phyloP scores from a whole-genome alignment of 306 rosid genomes.

The Geum urbanum region DNA sequence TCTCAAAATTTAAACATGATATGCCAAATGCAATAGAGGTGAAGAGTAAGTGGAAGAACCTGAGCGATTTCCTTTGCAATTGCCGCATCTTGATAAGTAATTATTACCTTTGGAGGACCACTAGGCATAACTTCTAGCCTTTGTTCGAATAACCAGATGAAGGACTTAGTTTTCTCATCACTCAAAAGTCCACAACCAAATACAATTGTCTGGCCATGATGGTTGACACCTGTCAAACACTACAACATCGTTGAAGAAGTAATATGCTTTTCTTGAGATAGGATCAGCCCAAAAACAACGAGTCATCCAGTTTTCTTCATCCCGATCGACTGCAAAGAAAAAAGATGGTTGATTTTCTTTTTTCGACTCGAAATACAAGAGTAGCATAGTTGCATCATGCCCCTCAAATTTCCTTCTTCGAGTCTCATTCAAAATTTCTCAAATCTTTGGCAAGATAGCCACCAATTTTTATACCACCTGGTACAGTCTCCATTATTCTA shows the following conservation, averaged over 20 bases:
- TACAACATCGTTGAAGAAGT: neutral
- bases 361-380: too few species aligned
- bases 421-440: neutral
- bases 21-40: neutral
- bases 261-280: neutral
- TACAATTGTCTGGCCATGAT: neutral
- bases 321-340: neutral
- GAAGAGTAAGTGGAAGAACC: neutral
- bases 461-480: neutral
- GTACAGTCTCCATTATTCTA: neutral
- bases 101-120: neutral
- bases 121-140: neutral
- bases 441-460: neutral
- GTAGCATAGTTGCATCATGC: too few species aligned
- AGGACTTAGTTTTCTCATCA: neutral
- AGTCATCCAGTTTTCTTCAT: neutral
- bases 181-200: neutral
- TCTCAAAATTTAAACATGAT: neutral
- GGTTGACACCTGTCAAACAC: neutral
- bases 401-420: too few species aligned
- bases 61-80: neutral
- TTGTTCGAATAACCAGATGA: neutral
- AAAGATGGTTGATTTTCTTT: too few species aligned
- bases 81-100: neutral
- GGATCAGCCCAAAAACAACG: neutral